phyloP scores from a whole-genome alignment of 331 rosid genomes.

The Prunus yedoensis region DNA sequence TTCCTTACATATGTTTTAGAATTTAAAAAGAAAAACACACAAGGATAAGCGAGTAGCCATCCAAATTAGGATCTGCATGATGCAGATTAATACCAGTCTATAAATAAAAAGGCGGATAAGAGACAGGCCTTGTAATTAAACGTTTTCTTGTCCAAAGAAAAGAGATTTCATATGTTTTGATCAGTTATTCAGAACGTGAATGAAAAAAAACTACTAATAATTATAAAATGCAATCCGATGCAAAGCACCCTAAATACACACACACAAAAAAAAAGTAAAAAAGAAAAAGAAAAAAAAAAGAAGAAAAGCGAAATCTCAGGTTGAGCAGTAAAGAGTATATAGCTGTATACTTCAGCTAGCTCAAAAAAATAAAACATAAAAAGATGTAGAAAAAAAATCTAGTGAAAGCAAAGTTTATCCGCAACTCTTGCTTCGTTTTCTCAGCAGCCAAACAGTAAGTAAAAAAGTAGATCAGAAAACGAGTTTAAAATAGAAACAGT shows the following conservation, averaged over 20 bases:
- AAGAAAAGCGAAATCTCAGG: background rate
- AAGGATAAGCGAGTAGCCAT: background rate
- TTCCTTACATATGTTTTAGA: too few species aligned
- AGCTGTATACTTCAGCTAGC: slow-evolving; percentile 10
- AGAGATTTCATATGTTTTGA: background rate
- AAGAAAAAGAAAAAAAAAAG: background rate
- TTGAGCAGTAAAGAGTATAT: background rate
- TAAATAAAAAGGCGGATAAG: background rate
- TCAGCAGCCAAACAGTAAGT: slow-evolving; percentile 28
- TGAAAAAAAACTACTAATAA: background rate
- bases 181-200: background rate
- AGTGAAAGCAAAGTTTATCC: background rate
- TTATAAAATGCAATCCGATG: too few species aligned
- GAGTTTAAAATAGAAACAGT: background rate
- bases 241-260: too few species aligned
- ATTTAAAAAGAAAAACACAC: background rate
- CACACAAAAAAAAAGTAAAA: background rate
- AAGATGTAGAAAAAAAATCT: too few species aligned
- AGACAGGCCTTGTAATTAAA: background rate
- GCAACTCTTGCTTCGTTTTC: slow-evolving; percentile 12
- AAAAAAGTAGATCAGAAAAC: slow-evolving; percentile 10
- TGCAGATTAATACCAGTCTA: background rate
- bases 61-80: background rate
- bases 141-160: too few species aligned
- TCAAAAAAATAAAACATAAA: background rate